Evolutionary conservation across 768 basidiomycete species (phyloP).

Genomic region (Suillus bovinus): DNA sequence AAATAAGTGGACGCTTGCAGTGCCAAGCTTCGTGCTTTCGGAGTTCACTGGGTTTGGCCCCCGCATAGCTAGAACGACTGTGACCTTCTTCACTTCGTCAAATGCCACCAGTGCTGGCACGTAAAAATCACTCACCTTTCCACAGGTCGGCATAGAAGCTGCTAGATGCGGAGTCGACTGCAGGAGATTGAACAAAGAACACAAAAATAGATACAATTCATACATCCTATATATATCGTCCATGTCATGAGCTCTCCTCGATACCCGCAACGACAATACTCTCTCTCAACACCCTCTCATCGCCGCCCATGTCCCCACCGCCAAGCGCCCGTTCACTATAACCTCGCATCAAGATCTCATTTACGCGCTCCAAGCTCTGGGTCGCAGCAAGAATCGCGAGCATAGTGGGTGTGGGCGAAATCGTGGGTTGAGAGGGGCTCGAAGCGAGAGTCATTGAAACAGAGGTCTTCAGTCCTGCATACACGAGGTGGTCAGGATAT

Average conservation of each 20-base stretch:
- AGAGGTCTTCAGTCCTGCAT: constrained; percentile 12
- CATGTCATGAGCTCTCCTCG: neutral
- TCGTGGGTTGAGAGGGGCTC: constrained; percentile 12
- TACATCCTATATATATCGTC: neutral
- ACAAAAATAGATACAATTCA: neutral
- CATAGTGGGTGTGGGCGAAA: constrained; percentile 25
- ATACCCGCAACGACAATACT: neutral
- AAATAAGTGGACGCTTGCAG: neutral
- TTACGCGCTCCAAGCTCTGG: constrained; percentile 31
- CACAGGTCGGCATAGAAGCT: neutral
- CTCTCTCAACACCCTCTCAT: constrained; percentile 9
- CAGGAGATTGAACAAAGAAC: neutral
- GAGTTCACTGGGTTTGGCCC: neutral
- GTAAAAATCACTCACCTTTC: neutral
- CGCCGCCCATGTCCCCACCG: neutral
- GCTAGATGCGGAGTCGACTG: neutral
- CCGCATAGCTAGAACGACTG: neutral
- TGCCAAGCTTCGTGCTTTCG: neutral
- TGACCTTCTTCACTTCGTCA: neutral
- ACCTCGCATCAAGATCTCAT: constrained; percentile 37
- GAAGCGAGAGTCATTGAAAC: constrained; percentile 5
- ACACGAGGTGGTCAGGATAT: constrained; percentile 16
- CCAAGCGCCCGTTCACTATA: constrained; percentile 24
- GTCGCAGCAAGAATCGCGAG: constrained; percentile 24
- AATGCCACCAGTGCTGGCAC: neutral